Conservation (phyloP, 2,329 filamentous ascomycete genomes). For the Biscogniauxia marginata region DNA sequence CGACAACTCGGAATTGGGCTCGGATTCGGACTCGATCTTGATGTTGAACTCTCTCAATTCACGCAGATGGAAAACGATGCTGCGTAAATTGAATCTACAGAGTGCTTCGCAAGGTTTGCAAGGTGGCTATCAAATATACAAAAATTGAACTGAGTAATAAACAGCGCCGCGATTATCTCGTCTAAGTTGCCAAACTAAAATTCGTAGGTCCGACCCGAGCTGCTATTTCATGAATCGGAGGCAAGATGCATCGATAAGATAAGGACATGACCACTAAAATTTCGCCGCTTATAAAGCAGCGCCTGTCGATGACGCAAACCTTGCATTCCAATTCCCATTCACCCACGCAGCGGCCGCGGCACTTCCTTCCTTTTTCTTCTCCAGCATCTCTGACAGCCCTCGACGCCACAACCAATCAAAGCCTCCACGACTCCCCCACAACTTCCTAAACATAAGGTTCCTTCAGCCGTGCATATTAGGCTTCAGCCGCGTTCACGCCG, state of each 20-base stretch:
- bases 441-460: neutral
- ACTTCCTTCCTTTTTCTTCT: neutral
- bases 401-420: neutral
- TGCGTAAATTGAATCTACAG: too few relatives aligned
- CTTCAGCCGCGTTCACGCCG: neutral
- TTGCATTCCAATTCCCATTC: too few relatives aligned
- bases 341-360: neutral
- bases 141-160: neutral
- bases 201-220: neutral
- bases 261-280: slow-evolving; percentile 1
- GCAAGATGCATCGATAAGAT: slow-evolving; percentile 13
- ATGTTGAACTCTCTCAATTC: neutral
- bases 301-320: slow-evolving; percentile 17
- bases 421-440: neutral
- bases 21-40: neutral
- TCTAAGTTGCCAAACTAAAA: neutral
- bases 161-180: too few relatives aligned
- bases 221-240: neutral
- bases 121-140: neutral
- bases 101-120: too few relatives aligned
- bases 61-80: neutral
- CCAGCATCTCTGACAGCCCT: neutral
- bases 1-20: neutral
- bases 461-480: neutral
- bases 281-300: slow-evolving; percentile 18